Conservation (phyloP, 768 basidiomycete genomes). For the Mycena galericulata region DNA sequence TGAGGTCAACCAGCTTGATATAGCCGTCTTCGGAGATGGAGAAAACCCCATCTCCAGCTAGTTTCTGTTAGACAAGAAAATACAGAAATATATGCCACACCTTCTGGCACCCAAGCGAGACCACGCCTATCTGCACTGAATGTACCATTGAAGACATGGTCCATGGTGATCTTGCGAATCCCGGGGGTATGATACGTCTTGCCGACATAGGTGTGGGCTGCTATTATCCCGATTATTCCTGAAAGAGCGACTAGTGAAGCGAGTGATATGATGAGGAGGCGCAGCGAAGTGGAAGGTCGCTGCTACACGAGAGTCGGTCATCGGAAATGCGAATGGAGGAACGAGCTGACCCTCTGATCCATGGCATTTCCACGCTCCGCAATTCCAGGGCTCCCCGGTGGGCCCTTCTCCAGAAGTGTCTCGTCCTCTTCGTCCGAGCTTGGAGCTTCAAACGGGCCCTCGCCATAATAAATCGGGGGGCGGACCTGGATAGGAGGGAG, state of each 20-base stretch:
- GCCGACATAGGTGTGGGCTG: slow-evolving; percentile 79
- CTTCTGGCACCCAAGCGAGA: slow-evolving; percentile 93
- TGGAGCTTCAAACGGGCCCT: slow-evolving; percentile 81
- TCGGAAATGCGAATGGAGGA: background rate
- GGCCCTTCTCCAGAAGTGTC: slow-evolving; percentile 63
- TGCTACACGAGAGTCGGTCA: slow-evolving; percentile 35
- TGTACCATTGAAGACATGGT: slow-evolving; percentile 94
- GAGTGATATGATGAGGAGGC: slow-evolving; percentile 73
- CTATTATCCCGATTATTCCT: slow-evolving; percentile 78
- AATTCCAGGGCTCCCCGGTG: slow-evolving; percentile 38
- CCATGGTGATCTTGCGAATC: slow-evolving; percentile 79
- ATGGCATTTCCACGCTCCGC: slow-evolving; percentile 40
- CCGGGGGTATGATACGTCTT: slow-evolving; percentile 65
- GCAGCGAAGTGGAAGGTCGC: slow-evolving; percentile 62
- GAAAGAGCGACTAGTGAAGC: slow-evolving; percentile 70
- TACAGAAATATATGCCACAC: slow-evolving; percentile 53
- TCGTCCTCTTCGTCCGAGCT: slow-evolving; percentile 83
- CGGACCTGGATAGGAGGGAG: slow-evolving; percentile 30
- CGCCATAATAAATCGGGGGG: slow-evolving; percentile 71
- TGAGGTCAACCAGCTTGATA: slow-evolving; percentile 86
- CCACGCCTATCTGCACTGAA: slow-evolving; percentile 62
- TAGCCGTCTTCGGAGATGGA: slow-evolving; percentile 69
- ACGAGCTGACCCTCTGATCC: slow-evolving; percentile 15
- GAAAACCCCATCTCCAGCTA: slow-evolving; percentile 96
- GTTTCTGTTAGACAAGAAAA: background rate